Percentiles rank a stretch among this genome's conserved stretches.
Conservation (phyloP, 306 rosid species). For the Citrullus colocynthis region DNA sequence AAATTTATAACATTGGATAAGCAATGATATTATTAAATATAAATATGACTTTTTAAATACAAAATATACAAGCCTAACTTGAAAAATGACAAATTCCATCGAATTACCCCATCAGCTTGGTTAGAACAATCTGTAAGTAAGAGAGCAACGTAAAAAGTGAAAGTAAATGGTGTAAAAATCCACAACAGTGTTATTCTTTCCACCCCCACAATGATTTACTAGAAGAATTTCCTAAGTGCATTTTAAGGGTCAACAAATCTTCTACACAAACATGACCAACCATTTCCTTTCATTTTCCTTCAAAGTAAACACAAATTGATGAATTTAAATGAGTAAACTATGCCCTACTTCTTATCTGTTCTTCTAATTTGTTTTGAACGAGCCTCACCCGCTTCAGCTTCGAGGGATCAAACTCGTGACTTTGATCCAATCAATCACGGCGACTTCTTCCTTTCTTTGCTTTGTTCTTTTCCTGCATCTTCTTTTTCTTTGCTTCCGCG, state of each 20-base stretch:
- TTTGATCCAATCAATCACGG: conserved; percentile 24
- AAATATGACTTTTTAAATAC: not conserved
- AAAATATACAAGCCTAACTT: not conserved
- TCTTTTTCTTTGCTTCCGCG: conserved; percentile 77
- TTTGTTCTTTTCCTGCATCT: conserved; percentile 85
- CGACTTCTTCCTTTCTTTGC: conserved; percentile 74
- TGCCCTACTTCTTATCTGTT: not conserved
- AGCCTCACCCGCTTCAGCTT: not conserved
- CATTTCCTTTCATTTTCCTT: not conserved
- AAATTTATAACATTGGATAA: too few species aligned
- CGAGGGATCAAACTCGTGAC: not conserved
- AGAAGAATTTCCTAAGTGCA: conserved; percentile 10
- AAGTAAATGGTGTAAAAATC: conserved; percentile 2
- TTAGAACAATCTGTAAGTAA: not conserved
- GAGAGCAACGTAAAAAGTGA: not conserved
- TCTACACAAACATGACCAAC: conserved; percentile 9
- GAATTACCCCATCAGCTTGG: not conserved
- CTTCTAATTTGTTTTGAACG: not conserved
- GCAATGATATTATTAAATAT: not conserved
- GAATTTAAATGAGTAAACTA: conserved; percentile 1
- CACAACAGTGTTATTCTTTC: not conserved
- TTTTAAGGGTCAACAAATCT: conserved; percentile 2
- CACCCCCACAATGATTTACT: conserved; percentile 27
- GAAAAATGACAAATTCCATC: not conserved
- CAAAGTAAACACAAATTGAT: not conserved